Percentiles rank a stretch among this genome's conserved stretches.
These are phyloP conservation scores for Laetiporus sulphureus DNA, from an alignment of 1,284 basidiomycete genomes.

Conservation along the genomic window DNA sequence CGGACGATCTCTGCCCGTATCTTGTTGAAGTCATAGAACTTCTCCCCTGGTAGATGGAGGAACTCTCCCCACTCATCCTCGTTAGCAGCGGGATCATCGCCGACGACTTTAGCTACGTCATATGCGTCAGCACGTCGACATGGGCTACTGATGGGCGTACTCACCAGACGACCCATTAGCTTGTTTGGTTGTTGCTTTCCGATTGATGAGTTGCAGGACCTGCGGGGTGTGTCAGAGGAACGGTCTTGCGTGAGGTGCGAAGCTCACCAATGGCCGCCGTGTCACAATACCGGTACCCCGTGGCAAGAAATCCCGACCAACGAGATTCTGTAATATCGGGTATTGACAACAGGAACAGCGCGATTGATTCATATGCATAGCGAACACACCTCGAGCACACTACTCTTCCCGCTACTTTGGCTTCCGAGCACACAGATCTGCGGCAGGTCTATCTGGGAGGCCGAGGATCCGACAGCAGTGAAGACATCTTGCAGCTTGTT, in stretches of 20 bases:
- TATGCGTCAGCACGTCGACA: constrained; percentile 1
- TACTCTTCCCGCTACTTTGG: constrained; percentile 86
- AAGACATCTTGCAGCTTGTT: constrained; percentile 88
- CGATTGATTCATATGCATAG: neutral
- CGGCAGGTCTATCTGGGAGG: constrained; percentile 74
- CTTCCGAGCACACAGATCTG: constrained; percentile 84
- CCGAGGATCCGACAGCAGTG: constrained; percentile 70
- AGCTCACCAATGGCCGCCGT: constrained; percentile 77
- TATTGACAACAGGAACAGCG: neutral
- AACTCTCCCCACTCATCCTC: constrained; percentile 98
- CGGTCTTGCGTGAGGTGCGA: constrained; percentile 11
- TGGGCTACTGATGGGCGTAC: constrained; percentile 9
- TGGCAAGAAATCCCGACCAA: constrained; percentile 94
- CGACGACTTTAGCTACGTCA: constrained; percentile 8
- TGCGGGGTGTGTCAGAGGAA: constrained; percentile 21
- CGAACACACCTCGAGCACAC: constrained; percentile 67
- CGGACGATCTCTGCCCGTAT: constrained; percentile 94
- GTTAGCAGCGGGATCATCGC: constrained; percentile 67
- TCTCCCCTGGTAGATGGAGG: constrained; percentile 91
- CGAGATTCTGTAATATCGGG: constrained; percentile 71
- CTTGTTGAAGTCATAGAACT: constrained; percentile 97
- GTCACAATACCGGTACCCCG: constrained; percentile 98
- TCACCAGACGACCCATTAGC: constrained; percentile 40
- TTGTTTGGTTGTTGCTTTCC: constrained; percentile 46
- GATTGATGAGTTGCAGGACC: constrained; percentile 94